Conservation (phyloP, 202 grass and related monocot species). For the Elaeis oleifera region DNA sequence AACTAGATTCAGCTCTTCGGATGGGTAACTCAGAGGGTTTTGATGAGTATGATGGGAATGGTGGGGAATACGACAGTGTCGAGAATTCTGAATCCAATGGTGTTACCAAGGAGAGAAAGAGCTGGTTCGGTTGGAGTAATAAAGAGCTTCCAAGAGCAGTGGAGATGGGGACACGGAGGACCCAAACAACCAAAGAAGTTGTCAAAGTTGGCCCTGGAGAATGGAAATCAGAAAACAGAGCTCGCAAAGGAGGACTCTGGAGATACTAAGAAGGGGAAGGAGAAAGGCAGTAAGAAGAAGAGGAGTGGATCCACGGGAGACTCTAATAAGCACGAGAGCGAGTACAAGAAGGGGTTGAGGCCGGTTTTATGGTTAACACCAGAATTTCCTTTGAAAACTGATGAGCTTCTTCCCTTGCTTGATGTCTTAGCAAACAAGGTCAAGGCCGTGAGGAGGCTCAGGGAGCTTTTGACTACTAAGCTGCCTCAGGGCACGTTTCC, state of each 20-base stretch:
- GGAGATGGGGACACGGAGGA: constrained; percentile 14
- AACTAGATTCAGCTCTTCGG: constrained; percentile 78
- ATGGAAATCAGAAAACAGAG: constrained; percentile 39
- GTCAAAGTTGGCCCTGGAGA: neutral
- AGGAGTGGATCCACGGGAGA: constrained; percentile 38
- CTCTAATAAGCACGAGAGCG: constrained; percentile 61
- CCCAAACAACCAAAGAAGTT: neutral
- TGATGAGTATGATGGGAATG: constrained; percentile 43
- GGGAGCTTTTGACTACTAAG: constrained; percentile 89
- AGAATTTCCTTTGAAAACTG: constrained; percentile 88
- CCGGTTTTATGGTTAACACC: constrained; percentile 87
- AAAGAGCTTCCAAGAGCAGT: constrained; percentile 55
- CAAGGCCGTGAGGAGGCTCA: constrained; percentile 87
- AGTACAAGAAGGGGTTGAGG: constrained; percentile 87
- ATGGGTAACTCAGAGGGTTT: constrained; percentile 46
- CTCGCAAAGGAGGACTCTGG: constrained; percentile 46
- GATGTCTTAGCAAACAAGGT: constrained; percentile 98
- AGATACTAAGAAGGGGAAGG: constrained; percentile 63
- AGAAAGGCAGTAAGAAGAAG: constrained; percentile 91
- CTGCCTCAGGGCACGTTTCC: constrained; percentile 84
- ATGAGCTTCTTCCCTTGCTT: constrained; percentile 85
- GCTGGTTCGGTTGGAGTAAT: constrained; percentile 73
- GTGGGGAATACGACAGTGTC: constrained; percentile 24
- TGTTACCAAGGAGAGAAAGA: constrained; percentile 66
- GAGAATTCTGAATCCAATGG: constrained; percentile 47